Evolutionary conservation across 352 stramenopile genomes (phyloP).

Genomic region (Pythium folliculosum): DNA sequence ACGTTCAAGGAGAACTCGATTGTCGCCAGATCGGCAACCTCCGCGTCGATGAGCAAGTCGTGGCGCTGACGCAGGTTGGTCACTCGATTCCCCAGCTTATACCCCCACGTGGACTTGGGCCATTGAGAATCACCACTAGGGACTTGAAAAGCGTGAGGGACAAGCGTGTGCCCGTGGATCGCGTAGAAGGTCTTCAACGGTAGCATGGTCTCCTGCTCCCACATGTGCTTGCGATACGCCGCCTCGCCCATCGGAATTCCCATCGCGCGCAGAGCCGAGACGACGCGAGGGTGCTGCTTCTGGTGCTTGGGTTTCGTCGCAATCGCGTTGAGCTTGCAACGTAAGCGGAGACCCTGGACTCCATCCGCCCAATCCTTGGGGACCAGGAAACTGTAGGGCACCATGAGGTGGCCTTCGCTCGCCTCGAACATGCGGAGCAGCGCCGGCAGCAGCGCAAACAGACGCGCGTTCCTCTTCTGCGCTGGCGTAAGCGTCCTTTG

Average conservation of each 20-base stretch:
- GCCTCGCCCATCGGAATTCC: slow-evolving; percentile 12
- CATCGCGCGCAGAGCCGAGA: slow-evolving; percentile 4
- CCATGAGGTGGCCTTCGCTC: slow-evolving; percentile 16
- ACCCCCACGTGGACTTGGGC: slow-evolving; percentile 35
- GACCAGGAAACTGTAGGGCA: slow-evolving; percentile 22
- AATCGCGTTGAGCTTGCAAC: not conserved
- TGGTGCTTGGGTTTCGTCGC: not conserved
- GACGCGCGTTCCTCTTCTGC: not conserved
- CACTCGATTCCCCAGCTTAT: slow-evolving; percentile 36
- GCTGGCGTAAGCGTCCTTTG: not conserved
- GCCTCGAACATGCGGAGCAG: slow-evolving; percentile 10
- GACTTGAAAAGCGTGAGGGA: slow-evolving; percentile 38
- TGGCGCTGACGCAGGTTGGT: slow-evolving; percentile 1
- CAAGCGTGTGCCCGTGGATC: slow-evolving; percentile 33
- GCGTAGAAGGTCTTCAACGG: slow-evolving; percentile 32
- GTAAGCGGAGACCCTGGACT: too few species aligned
- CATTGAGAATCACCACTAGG: slow-evolving; percentile 29
- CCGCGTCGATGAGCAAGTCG: not conserved
- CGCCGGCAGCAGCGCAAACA: slow-evolving; percentile 7
- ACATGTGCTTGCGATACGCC: slow-evolving; percentile 8
- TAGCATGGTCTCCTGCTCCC: slow-evolving; percentile 14
- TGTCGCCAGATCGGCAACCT: slow-evolving; percentile 12
- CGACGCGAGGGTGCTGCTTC: slow-evolving; percentile 1
- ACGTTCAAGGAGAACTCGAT: slow-evolving; percentile 22
- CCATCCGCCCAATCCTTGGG: not conserved